Evolutionary conservation across 176 grass and related monocot species (phyloP), one percentile per base, ranked within the genome.

Genomic region (Carex cristatella): DNA sequence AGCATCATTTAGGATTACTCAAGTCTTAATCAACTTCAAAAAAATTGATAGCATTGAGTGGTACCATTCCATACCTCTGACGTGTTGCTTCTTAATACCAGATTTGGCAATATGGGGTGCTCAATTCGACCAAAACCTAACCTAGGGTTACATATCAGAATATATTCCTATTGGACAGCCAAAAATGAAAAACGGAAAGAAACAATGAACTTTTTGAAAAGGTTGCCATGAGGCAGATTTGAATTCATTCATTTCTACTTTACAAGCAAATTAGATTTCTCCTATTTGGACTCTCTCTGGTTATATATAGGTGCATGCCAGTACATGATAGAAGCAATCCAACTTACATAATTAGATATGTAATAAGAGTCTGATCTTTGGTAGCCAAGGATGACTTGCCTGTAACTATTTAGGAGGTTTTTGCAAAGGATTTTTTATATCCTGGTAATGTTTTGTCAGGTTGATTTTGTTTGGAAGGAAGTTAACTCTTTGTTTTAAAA

Each of bases 341-440:
- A 64, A 65, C 33, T 11, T 30, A 63, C 31, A 63, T 77, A 44
- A 44, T 46, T 3, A 42, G 37, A 28, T 81, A 42, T 64, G 31
- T 63, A 63, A 64, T 81, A 81, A 27, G 79, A 81, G 55, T 63
- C 44, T 57, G 53, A 46, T 37, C 81, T 84, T 88, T 84, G 86
- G 55, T 88, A 88, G 86, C 86, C 86, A 88, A 88, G 86, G 86
- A 88, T 88, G 86, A 88, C 69, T 88, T 88, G 86, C 86, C 69
- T 84, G 75, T 79, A 74, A 54, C 51, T 32, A 81, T 61, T 30
- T 59, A 37, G 46, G 46, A 82, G 55, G 48, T 31, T 46, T 74
- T 27, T 77, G 49, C 70, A 51, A 27, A 18, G 42, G 68, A 71
- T 46, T 71, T 7, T 11, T 74, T 49, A 12, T 28, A 51, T 74